Base-by-base conservation (phyloP, 2,329 filamentous ascomycete species). In the Penicillium sp. region DNA sequence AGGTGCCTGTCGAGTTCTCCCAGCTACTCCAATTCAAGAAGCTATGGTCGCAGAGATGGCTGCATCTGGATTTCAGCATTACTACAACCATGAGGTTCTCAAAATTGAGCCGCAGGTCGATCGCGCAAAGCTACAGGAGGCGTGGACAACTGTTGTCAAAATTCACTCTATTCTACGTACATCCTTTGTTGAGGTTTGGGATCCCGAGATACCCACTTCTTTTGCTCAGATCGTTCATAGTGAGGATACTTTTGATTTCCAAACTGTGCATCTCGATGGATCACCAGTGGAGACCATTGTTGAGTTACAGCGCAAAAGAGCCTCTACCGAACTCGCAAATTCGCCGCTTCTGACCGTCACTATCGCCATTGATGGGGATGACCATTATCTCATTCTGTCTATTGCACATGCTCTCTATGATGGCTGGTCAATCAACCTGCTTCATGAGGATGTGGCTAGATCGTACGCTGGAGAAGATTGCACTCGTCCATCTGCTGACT, bases 321-420 rank as follows among this genome's bases (percentile, higher is more conserved):
- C 47, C 21, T 25, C 31, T 26, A 54, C 48, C 11, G 53, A 62
- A 9, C 35, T 57, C 4, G 21, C 44, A 10, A 33, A 74, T 73
- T 3, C 66, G 58, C 6, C 69, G 72, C 1, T 74, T 59, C 3
- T 64, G 58, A 14, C 72, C 16, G 54, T 85, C 14, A 74, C 72
- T 3, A 50, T 80, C 4, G 63, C 80, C 21, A 60, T 70, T 16
- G 68, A 74, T 21, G 54, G 67, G 0, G 50, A 60, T 6, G 69
- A 74, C 16, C 69, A 53, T 3, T 82, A 81, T 55, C 66, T 86
- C n/a, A 57, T 85, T 4, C 71, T 97, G 1, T 93, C 91, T 0
- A 86, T 96, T 39, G 84, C 92, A 0, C 93, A 97, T 73, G 91
- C 92, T 1, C 80, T 96, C 21, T 97, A 97, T 63, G 93, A 97